Evolutionary conservation across 2,329 filamentous ascomycete species (phyloP).

Genomic region (Penicillium corylophilum): DNA sequence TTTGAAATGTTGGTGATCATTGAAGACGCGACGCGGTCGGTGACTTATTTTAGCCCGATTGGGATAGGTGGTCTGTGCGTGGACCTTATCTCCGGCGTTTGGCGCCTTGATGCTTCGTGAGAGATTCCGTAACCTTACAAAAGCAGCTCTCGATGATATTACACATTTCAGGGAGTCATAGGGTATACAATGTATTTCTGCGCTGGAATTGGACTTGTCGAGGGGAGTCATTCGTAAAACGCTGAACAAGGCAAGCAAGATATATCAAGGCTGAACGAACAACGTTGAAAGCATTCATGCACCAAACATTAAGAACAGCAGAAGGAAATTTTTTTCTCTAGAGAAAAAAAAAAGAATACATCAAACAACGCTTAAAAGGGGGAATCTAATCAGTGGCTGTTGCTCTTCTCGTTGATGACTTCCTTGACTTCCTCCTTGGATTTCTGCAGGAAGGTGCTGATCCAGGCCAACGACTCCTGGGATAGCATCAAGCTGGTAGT

Average conservation of each 20-base stretch:
- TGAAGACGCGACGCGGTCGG: slow-evolving; percentile 24
- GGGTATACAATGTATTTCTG: not conserved
- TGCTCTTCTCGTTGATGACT: slow-evolving; percentile 50
- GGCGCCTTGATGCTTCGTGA: not conserved
- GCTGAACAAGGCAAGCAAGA: not conserved
- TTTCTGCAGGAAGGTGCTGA: slow-evolving; percentile 58
- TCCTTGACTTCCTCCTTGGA: slow-evolving; percentile 65
- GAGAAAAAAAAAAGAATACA: slow-evolving; percentile 5
- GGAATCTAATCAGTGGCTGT: slow-evolving; percentile 24
- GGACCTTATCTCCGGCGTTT: slow-evolving; percentile 11
- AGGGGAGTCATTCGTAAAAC: not conserved
- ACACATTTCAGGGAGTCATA: not conserved
- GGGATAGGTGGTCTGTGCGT: slow-evolving; percentile 20
- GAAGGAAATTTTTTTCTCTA: slow-evolving; percentile 27
- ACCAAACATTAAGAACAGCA: slow-evolving; percentile 1
- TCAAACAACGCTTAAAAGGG: slow-evolving; percentile 6
- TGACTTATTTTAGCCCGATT: slow-evolving; percentile 18
- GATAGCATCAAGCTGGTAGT: slow-evolving; percentile 67
- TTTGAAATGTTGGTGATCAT: not conserved
- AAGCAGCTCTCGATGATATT: not conserved
- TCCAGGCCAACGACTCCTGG: slow-evolving; percentile 62
- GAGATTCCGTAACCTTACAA: not conserved
- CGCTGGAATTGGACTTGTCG: not conserved
- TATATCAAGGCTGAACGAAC: not conserved
- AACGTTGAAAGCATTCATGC: not conserved